Conservation (phyloP, 2,329 filamentous ascomycete species). For the Fusarium irregulare region DNA sequence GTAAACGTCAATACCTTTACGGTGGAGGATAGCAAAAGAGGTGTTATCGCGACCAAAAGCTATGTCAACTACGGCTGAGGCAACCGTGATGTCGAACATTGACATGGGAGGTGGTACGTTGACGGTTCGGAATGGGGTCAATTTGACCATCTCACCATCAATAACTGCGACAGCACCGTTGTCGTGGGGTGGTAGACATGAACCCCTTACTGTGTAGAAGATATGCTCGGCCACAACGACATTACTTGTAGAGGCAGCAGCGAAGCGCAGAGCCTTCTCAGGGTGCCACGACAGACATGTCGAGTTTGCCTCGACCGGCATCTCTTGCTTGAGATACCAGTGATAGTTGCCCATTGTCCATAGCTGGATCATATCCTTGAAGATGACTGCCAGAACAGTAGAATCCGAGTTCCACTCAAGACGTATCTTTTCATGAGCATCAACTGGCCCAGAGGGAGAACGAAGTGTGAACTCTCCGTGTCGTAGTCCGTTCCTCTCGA, state of each 20-base stretch:
- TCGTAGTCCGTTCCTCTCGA: slow-evolving; percentile 96
- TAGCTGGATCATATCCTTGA: slow-evolving; percentile 81
- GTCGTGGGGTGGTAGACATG: slow-evolving; percentile 77
- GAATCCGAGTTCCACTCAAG: slow-evolving; percentile 94
- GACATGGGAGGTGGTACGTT: slow-evolving; percentile 96
- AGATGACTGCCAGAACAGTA: slow-evolving; percentile 84
- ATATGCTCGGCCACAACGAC: slow-evolving; percentile 74
- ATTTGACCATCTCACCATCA: slow-evolving; percentile 81
- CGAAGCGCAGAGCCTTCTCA: slow-evolving; percentile 80
- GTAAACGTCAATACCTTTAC: slow-evolving; percentile 74
- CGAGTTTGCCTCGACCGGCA: slow-evolving; percentile 59
- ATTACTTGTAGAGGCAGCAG: slow-evolving; percentile 62
- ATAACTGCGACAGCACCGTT: slow-evolving; percentile 84
- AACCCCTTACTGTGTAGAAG: slow-evolving; percentile 75
- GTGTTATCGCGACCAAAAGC: slow-evolving; percentile 74
- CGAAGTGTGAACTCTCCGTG: slow-evolving; percentile 93
- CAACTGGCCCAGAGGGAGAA: slow-evolving; percentile 66
- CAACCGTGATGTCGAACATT: slow-evolving; percentile 75
- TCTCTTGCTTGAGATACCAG: slow-evolving; percentile 96
- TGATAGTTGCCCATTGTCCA: slow-evolving; percentile 99
- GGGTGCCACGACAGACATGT: slow-evolving; percentile 78
- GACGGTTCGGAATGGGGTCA: slow-evolving; percentile 85
- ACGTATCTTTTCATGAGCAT: slow-evolving; percentile 67
- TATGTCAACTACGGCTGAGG: slow-evolving; percentile 76
- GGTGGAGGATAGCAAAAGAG: slow-evolving; percentile 78